phyloP scores from a whole-genome alignment of 768 basidiomycete genomes.

The Amanita jacksonii region DNA sequence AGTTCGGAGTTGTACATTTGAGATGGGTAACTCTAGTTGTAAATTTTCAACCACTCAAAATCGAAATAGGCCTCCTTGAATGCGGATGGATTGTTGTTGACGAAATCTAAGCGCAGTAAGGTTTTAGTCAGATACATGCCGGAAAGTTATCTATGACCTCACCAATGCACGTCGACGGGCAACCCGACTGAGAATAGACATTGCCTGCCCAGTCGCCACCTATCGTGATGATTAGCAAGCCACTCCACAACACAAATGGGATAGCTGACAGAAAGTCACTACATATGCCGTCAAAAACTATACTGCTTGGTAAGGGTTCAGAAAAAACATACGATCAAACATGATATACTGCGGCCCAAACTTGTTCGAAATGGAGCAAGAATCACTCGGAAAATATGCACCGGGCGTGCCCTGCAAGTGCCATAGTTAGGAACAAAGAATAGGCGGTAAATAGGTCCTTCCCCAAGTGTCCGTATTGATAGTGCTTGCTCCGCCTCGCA shows the following conservation, averaged over 20 bases:
- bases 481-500: slow-evolving; percentile 27
- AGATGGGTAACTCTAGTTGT: too few species aligned
- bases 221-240: slow-evolving; percentile 12
- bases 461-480: slow-evolving; percentile 50
- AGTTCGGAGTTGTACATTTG: too few species aligned
- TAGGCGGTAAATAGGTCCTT: slow-evolving; percentile 8
- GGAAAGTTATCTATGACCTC: slow-evolving; percentile 12
- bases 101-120: slow-evolving; percentile 34
- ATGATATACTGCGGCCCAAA: slow-evolving; percentile 54
- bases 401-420: slow-evolving; percentile 40
- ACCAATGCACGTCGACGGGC: slow-evolving; percentile 46
- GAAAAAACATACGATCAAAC: slow-evolving; percentile 38
- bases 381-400: slow-evolving; percentile 51
- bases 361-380: slow-evolving; percentile 46
- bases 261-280: slow-evolving; percentile 53
- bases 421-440: neutral
- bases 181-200: slow-evolving; percentile 36
- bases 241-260: neutral
- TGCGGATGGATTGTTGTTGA: slow-evolving; percentile 56
- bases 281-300: neutral
- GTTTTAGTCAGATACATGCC: neutral
- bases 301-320: neutral
- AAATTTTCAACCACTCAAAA: slow-evolving; percentile 46
- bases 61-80: slow-evolving; percentile 68
- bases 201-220: slow-evolving; percentile 53